These are phyloP conservation scores for Botrytis fragariae DNA, from an alignment of 2,329 filamentous ascomycete genomes.

Conservation along the genomic window DNA sequence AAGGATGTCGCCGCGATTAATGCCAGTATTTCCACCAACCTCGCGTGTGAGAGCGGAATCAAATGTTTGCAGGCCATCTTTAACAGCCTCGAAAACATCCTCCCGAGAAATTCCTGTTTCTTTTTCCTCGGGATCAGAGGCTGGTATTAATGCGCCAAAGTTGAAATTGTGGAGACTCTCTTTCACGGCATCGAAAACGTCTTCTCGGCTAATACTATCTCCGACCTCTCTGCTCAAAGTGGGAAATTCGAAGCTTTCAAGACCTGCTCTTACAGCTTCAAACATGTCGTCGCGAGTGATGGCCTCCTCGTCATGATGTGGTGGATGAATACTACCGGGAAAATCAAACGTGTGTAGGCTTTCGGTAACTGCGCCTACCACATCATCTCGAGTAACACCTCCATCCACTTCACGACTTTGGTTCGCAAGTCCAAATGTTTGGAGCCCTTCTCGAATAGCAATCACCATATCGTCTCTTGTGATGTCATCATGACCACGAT, in stretches of 20 bases:
- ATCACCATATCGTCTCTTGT: slow-evolving; percentile 81
- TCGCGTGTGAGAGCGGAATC: slow-evolving; percentile 18
- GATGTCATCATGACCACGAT: slow-evolving; percentile 68
- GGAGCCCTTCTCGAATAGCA: slow-evolving; percentile 80
- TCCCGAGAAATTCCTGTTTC: slow-evolving; percentile 65
- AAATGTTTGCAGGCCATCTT: slow-evolving; percentile 49
- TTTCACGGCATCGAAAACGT: slow-evolving; percentile 80
- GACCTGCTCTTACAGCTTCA: slow-evolving; percentile 60
- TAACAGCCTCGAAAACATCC: slow-evolving; percentile 81
- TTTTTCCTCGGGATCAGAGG: slow-evolving; percentile 45
- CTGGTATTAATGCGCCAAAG: slow-evolving; percentile 39
- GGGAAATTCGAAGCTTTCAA: slow-evolving; percentile 51
- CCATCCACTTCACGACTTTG: slow-evolving; percentile 53
- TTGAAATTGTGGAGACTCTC: slow-evolving; percentile 54
- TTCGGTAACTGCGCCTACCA: slow-evolving; percentile 81
- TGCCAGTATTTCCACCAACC: slow-evolving; percentile 43
- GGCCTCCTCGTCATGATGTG: slow-evolving; percentile 52
- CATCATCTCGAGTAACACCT: slow-evolving; percentile 62
- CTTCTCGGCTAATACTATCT: slow-evolving; percentile 66
- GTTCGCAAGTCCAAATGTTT: slow-evolving; percentile 67
- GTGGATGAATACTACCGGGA: slow-evolving; percentile 56
- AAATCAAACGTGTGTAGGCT: slow-evolving; percentile 84
- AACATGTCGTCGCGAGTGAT: slow-evolving; percentile 62
- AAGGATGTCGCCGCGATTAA: slow-evolving; percentile 80
- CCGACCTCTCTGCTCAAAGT: slow-evolving; percentile 39